Percentiles rank a stretch among this genome's conserved stretches.
Conservation (phyloP, 2,329 filamentous ascomycete genomes). For the Exophiala sp. region DNA sequence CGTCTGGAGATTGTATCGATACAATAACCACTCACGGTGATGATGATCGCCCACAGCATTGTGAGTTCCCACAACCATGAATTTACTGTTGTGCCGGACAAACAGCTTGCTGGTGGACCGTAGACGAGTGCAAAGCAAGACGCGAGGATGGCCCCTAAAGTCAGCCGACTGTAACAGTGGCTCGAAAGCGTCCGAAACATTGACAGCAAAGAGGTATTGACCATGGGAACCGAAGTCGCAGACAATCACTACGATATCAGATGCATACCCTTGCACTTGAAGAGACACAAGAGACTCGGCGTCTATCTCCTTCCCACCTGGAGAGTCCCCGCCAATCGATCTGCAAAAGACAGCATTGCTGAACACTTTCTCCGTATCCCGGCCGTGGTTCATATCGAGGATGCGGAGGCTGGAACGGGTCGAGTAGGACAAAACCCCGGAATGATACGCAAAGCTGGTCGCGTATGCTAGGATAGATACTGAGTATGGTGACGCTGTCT, state of each 20-base stretch:
- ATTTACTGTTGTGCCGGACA: constrained; percentile 57
- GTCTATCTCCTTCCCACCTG: constrained; percentile 19
- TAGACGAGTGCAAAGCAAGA: constrained; percentile 43
- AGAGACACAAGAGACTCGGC: constrained; percentile 31
- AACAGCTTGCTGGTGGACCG: constrained; percentile 54
- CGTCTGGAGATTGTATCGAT: constrained; percentile 46
- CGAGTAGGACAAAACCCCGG: constrained; percentile 61
- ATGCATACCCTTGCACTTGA: constrained; percentile 52
- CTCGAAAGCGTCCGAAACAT: constrained; percentile 31
- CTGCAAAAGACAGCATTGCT: constrained; percentile 45
- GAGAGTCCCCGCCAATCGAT: background rate
- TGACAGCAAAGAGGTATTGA: constrained; percentile 51
- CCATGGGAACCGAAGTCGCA: constrained; percentile 43
- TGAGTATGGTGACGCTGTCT: constrained; percentile 54
- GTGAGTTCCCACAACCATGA: constrained; percentile 62
- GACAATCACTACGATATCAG: constrained; percentile 54
- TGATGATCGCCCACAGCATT: constrained; percentile 50
- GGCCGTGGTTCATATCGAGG: constrained; percentile 51
- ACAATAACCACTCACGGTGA: constrained; percentile 58
- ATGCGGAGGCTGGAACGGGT: constrained; percentile 51
- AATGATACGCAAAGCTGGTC: constrained; percentile 56
- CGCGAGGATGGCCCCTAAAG: constrained; percentile 23
- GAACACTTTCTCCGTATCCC: constrained; percentile 50
- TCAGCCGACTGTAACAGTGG: background rate
- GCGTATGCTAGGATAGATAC: constrained; percentile 55